These are phyloP conservation scores for Diophrys appendiculata DNA, from an alignment of 73 alveolate species.

Conservation along the genomic window DNA sequence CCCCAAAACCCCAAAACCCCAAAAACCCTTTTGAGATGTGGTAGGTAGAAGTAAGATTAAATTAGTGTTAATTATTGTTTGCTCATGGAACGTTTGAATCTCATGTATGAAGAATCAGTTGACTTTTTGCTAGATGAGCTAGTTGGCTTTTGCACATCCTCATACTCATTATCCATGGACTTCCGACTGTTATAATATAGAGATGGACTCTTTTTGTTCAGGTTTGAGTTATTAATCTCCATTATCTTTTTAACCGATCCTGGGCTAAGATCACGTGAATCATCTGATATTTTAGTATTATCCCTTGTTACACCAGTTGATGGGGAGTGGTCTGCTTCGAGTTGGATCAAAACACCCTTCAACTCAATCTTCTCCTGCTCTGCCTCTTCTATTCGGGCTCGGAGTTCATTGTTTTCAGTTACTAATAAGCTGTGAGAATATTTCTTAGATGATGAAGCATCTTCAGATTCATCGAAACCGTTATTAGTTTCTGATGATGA, in stretches of 20 bases:
- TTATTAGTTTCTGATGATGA: slow-evolving; percentile 1
- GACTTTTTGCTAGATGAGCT: slow-evolving; percentile 20
- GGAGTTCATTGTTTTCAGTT: slow-evolving; percentile 18
- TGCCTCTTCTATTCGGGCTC: slow-evolving; percentile 6
- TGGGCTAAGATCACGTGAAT: slow-evolving; percentile 9
- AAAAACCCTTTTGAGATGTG: neutral
- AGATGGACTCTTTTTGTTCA: slow-evolving; percentile 4
- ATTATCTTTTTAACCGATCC: neutral
- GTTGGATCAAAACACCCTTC: neutral
- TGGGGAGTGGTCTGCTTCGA: slow-evolving; percentile 17
- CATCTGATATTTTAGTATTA: no score
- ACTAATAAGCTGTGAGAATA: slow-evolving; percentile 16
- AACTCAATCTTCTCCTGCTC: slow-evolving; percentile 19
- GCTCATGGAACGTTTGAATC: slow-evolving; percentile 5
- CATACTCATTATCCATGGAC: neutral
- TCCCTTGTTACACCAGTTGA: slow-evolving; percentile 16
- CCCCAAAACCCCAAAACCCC: slow-evolving; percentile 29
- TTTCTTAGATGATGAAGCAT: neutral
- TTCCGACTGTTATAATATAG: slow-evolving; percentile 1
- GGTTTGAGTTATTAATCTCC: slow-evolving; percentile 9
- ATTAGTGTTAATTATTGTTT: neutral
- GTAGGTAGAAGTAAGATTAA: neutral
- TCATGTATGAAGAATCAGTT: neutral
- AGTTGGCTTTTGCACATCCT: slow-evolving; percentile 17
- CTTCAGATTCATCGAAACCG: slow-evolving; percentile 6